Evolutionary conservation across 108 stramenopile species (phyloP).

Genomic region (Aurantiochytrium sp.): DNA sequence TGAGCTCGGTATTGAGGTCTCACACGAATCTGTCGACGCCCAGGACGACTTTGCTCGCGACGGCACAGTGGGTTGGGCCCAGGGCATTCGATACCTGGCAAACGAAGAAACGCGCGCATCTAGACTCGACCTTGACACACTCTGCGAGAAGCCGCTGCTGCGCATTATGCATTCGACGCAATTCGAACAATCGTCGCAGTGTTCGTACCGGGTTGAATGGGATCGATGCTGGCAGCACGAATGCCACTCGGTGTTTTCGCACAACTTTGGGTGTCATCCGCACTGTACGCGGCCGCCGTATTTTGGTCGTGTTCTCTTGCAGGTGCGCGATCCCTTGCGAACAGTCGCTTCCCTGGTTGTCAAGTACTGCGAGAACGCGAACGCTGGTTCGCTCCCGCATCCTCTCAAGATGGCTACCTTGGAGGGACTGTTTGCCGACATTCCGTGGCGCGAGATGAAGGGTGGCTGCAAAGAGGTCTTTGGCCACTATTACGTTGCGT

Average conservation of each 20-base stretch:
- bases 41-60: neutral
- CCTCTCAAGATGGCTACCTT: neutral
- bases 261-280: neutral
- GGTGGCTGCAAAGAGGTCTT: neutral
- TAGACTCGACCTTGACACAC: neutral
- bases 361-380: neutral
- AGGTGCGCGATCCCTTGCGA: neutral
- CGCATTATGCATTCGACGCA: neutral
- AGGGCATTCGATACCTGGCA: neutral
- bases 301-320: neutral
- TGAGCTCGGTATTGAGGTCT: neutral
- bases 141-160: neutral
- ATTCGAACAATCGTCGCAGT: neutral
- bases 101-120: neutral
- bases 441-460: neutral
- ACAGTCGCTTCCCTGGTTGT: neutral
- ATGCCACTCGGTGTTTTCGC: neutral
- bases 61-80: neutral
- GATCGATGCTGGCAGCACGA: neutral
- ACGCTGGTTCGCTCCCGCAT: neutral
- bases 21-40: neutral
- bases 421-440: neutral
- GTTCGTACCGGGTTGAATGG: neutral
- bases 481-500: neutral
- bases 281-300: neutral